Evolutionary conservation across 345 rosid genomes (phyloP).

Genomic region (Melastoma malabathricum): DNA sequence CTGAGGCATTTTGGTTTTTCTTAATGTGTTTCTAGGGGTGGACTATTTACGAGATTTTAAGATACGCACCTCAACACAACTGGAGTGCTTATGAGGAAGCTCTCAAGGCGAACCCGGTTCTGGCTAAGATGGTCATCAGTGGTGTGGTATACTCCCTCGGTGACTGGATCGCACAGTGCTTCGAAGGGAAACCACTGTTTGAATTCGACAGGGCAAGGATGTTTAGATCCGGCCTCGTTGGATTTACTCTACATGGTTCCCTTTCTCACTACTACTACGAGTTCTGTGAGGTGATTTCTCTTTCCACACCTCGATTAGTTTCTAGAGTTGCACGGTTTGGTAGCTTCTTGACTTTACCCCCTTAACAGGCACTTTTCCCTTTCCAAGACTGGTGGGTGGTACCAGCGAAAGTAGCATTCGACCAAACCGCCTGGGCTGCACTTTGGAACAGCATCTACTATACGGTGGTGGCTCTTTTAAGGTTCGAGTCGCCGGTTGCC

Average conservation of each 20-base stretch:
- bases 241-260: no score
- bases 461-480: constrained; percentile 51
- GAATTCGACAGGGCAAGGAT: constrained; percentile 79
- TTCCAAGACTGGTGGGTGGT: constrained; percentile 95
- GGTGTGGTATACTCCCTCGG: constrained; percentile 88
- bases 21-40: constrained; percentile 45
- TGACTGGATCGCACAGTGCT: constrained; percentile 78
- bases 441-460: constrained; percentile 88
- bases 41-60: constrained; percentile 75
- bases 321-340: neutral
- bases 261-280: no score
- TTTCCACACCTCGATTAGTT: neutral
- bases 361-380: constrained; percentile 58
- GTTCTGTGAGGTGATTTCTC: constrained; percentile 38
- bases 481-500: constrained; percentile 63
- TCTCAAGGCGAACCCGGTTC: constrained; percentile 61
- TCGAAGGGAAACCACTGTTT: constrained; percentile 42
- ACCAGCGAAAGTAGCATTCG: constrained; percentile 77
- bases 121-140: constrained; percentile 89
- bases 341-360: neutral
- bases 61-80: constrained; percentile 94
- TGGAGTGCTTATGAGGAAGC: constrained; percentile 97
- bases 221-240: constrained; percentile 54
- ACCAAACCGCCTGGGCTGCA: constrained; percentile 92
- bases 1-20: constrained; percentile 2